A percentile compares a stretch with the other conserved stretches of the same genome.
Evolutionary conservation across 352 stramenopile species (phyloP).

Genomic region (Pythium dissimile): DNA sequence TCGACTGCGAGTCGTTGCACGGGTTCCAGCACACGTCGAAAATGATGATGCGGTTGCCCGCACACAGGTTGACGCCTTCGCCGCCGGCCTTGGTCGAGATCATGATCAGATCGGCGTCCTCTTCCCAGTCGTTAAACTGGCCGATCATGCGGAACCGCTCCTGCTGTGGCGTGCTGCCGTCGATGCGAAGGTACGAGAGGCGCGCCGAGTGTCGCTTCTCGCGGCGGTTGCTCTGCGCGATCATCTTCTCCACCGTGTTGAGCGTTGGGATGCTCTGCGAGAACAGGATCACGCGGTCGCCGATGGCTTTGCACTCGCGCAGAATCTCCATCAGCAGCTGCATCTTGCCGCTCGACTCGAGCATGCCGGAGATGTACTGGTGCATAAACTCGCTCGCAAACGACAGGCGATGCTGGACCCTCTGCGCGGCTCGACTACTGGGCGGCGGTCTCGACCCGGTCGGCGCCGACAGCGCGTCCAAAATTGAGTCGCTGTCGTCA

Average conservation of each 20-base stretch:
- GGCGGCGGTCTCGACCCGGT: background rate
- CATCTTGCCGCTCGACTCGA: constrained; percentile 85
- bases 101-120: constrained; percentile 81
- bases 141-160: constrained; percentile 78
- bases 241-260: constrained; percentile 73
- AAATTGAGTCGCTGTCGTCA: constrained; percentile 37
- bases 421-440: background rate
- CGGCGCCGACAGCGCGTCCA: constrained; percentile 33
- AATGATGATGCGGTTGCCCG: constrained; percentile 88
- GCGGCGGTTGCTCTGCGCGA: constrained; percentile 54
- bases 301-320: constrained; percentile 54
- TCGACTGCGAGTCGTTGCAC: constrained; percentile 90
- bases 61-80: constrained; percentile 87
- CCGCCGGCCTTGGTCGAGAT: constrained; percentile 87
- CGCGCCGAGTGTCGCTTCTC: constrained; percentile 44
- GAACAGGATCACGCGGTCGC: constrained; percentile 87
- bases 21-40: constrained; percentile 93
- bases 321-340: constrained; percentile 83
- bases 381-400: constrained; percentile 67
- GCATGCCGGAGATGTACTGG: constrained; percentile 44
- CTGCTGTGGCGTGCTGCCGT: constrained; percentile 74
- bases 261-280: constrained; percentile 88
- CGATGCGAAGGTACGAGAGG: constrained; percentile 73
- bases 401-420: constrained; percentile 49
- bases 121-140: constrained; percentile 80